Evolutionary conservation across 306 rosid species (phyloP).

Genomic region (Mimosa bimucronata): DNA sequence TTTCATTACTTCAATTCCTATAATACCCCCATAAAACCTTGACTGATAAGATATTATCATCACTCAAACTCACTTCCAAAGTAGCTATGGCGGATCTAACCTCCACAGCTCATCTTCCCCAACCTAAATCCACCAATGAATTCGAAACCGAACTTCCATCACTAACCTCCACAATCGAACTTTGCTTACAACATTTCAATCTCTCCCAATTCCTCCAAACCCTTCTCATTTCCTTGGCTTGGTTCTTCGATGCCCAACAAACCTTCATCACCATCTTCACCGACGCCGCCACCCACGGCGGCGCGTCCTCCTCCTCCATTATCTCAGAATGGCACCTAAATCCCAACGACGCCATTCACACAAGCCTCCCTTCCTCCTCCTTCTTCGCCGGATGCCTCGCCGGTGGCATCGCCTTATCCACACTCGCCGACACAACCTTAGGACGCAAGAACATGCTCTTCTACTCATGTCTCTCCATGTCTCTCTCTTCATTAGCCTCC

Average conservation of each 20-base stretch:
- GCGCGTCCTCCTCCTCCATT: constrained; percentile 30
- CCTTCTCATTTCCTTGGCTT: too few relatives aligned
- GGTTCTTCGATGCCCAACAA: constrained; percentile 52
- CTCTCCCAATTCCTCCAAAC: too few relatives aligned
- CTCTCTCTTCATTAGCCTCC: constrained; percentile 50
- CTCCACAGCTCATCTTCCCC: not conserved
- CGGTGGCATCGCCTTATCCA: constrained; percentile 42
- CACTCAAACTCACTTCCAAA: too few relatives aligned
- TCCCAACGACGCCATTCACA: constrained; percentile 39
- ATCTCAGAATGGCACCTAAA: constrained; percentile 59
- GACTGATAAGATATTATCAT: too few relatives aligned
- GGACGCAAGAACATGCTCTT: constrained; percentile 69
- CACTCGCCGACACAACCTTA: constrained; percentile 44
- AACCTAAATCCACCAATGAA: not conserved
- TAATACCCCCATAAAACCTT: too few relatives aligned
- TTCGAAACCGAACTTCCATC: constrained; percentile 13
- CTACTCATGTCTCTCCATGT: constrained; percentile 53
- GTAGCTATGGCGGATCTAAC: not conserved
- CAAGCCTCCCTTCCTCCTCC: constrained; percentile 55
- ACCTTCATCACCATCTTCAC: constrained; percentile 49
- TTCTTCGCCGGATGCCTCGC: constrained; percentile 43
- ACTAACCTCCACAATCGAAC: constrained; percentile 55
- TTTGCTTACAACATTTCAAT: constrained; percentile 48
- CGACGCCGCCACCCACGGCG: constrained; percentile 28
- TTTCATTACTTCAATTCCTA: too few relatives aligned